Percentiles rank a stretch among this genome's conserved stretches.
Evolutionary conservation across 495 filamentous ascomycete species (phyloP).

Genomic region (Staphylotrichum longicolle): DNA sequence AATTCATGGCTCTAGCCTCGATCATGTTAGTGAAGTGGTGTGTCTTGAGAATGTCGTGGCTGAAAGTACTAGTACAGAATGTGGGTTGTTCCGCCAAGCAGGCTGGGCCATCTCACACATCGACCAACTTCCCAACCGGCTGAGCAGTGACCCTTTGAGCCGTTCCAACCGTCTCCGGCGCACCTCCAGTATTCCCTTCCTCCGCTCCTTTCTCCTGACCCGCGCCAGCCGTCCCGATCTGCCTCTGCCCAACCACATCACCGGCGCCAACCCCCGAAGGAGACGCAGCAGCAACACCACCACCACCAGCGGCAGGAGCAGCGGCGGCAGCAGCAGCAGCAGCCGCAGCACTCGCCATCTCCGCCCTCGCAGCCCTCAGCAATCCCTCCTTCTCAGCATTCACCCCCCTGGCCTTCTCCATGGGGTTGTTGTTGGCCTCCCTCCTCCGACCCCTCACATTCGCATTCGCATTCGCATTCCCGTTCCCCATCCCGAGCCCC

Average conservation of each 20-base stretch:
- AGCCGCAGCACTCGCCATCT: background rate
- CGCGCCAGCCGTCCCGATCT: background rate
- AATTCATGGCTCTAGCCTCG: no score
- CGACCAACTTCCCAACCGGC: slow-evolving; percentile 2
- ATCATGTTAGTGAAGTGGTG: no score
- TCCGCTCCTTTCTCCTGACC: background rate
- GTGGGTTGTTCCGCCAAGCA: no score
- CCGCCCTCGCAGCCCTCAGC: background rate
- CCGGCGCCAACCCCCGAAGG: no score
- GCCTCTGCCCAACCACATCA: no score
- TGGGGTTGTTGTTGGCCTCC: background rate
- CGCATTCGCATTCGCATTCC: background rate
- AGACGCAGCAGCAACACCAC: background rate
- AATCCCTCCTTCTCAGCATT: background rate
- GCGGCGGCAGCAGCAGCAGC: background rate
- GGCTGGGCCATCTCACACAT: background rate
- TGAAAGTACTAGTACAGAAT: no score
- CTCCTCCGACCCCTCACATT: background rate
- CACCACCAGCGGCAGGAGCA: no score
- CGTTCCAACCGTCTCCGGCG: background rate
- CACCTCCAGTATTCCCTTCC: background rate
- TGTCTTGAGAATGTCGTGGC: no score
- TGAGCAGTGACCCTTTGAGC: background rate
- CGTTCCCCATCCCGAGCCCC: background rate
- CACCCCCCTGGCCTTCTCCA: background rate